phyloP scores from a whole-genome alignment of 768 basidiomycete genomes.

The Mycena belliarum region DNA sequence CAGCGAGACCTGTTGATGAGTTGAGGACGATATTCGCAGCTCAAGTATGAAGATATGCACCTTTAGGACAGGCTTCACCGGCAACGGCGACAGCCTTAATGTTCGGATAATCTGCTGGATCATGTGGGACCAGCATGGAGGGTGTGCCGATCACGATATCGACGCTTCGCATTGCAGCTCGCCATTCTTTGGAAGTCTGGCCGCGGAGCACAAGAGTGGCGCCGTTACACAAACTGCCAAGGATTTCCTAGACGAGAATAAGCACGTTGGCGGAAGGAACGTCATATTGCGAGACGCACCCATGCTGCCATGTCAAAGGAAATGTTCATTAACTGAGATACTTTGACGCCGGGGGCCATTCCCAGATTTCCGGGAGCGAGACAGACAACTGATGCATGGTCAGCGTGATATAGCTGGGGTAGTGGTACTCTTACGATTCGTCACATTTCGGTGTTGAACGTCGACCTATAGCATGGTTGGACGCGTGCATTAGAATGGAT shows the following conservation, averaged over 20 bases:
- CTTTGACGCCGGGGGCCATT: slow-evolving; percentile 56
- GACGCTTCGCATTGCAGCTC: slow-evolving; percentile 47
- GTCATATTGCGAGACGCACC: slow-evolving; percentile 32
- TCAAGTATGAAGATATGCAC: slow-evolving; percentile 27
- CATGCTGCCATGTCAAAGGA: slow-evolving; percentile 71
- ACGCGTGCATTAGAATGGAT: neutral
- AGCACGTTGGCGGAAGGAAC: slow-evolving; percentile 21
- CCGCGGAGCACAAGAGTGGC: slow-evolving; percentile 55
- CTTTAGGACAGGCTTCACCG: slow-evolving; percentile 58
- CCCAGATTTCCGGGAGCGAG: slow-evolving; percentile 55
- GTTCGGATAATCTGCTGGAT: slow-evolving; percentile 54
- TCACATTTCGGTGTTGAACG: slow-evolving; percentile 60
- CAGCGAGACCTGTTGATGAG: slow-evolving; percentile 33
- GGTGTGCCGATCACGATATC: slow-evolving; percentile 57
- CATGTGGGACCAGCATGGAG: slow-evolving; percentile 48
- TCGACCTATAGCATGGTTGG: slow-evolving; percentile 35
- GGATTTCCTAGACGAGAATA: slow-evolving; percentile 44
- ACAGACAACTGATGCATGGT: slow-evolving; percentile 38
- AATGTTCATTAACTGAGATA: slow-evolving; percentile 63
- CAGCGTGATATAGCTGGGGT: neutral
- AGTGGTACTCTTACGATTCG: slow-evolving; percentile 44
- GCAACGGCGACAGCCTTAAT: slow-evolving; percentile 55
- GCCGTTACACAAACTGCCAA: slow-evolving; percentile 53
- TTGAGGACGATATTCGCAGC: neutral
- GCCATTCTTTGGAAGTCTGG: slow-evolving; percentile 51